A percentile compares a stretch with the other conserved stretches of the same genome.
phyloP scores from a whole-genome alignment of 768 basidiomycete genomes.

The Obba rivulosa region DNA sequence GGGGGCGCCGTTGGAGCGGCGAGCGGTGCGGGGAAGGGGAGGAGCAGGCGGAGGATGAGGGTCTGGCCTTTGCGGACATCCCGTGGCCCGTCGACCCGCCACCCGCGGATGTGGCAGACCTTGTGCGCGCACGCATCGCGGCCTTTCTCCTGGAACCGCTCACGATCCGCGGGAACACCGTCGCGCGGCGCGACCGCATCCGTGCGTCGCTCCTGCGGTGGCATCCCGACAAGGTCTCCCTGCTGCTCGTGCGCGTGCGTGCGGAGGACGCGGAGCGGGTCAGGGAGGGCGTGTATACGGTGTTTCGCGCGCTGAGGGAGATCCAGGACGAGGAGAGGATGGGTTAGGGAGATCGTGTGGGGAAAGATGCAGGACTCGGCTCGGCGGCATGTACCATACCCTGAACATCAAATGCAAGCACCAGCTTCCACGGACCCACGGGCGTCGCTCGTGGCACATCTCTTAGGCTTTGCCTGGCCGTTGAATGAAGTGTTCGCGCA shows the following conservation, averaged over 20 bases:
- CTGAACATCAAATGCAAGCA: too few species aligned
- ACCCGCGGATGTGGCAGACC: constrained; percentile 19
- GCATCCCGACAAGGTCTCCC: constrained; percentile 62
- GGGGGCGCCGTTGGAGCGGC: too few species aligned
- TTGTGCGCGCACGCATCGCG: constrained; percentile 37
- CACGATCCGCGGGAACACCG: constrained; percentile 33
- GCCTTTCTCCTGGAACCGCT: constrained; percentile 47
- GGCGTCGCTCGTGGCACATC: too few species aligned
- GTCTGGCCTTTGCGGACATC: constrained; percentile 44
- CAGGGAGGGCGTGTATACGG: constrained; percentile 39
- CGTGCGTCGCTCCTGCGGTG: constrained; percentile 58
- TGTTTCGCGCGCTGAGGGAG: constrained; percentile 24
- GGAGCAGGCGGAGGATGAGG: not conserved
- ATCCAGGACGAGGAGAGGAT: not conserved
- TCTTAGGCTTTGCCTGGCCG: too few species aligned
- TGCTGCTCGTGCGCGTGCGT: constrained; percentile 36
- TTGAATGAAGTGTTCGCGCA: too few species aligned
- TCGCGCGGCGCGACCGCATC: constrained; percentile 46
- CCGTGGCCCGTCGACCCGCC: constrained; percentile 52
- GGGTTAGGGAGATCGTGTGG: too few species aligned
- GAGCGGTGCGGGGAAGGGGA: not conserved
- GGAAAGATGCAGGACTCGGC: too few species aligned
- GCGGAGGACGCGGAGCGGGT: constrained; percentile 42
- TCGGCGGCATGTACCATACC: too few species aligned
- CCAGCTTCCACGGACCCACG: too few species aligned